A percentile compares a stretch with the other conserved stretches of the same genome.
These are phyloP conservation scores for Hanseniaspora hatyaiensis DNA, from an alignment of 805 yeast genomes.

Conservation along the genomic window DNA sequence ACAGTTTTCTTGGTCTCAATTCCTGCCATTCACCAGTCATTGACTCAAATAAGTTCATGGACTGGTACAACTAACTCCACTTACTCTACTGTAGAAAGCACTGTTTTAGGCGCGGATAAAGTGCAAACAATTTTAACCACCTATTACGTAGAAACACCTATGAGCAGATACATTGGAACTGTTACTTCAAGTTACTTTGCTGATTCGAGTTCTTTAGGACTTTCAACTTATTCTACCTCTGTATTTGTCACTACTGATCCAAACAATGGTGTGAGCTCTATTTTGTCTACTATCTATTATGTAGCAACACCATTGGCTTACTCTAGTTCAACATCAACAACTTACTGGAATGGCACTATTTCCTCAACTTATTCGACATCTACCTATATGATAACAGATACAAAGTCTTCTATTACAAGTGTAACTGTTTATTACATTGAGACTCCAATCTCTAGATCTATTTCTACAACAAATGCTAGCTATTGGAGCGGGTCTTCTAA, in stretches of 20 bases:
- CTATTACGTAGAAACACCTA: constrained; percentile 15
- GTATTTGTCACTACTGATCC: neutral
- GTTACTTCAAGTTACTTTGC: constrained; percentile 9
- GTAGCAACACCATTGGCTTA: constrained; percentile 18
- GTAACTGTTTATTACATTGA: constrained; percentile 17
- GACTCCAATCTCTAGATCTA: constrained; percentile 10
- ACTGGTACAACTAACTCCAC: constrained; percentile 12
- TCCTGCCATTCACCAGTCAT: constrained; percentile 14
- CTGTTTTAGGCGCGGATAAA: neutral
- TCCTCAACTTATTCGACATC: constrained; percentile 17
- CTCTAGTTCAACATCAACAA: constrained; percentile 4
- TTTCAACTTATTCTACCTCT: neutral
- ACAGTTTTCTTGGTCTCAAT: constrained; percentile 19
- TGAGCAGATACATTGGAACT: neutral
- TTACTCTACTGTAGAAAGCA: neutral
- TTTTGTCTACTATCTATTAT: constrained; percentile 16
- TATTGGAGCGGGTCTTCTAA: constrained; percentile 8
- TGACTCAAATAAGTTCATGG: constrained; percentile 5
- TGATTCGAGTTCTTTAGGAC: neutral
- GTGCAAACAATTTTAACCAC: constrained; percentile 4
- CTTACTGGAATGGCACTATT: constrained; percentile 17
- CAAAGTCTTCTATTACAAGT: constrained; percentile 12
- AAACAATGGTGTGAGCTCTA: neutral
- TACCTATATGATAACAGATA: constrained; percentile 16
- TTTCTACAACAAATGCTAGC: neutral